Conservation (phyloP, 2,329 filamentous ascomycete species). For the Rhynchosporium agropyri region DNA sequence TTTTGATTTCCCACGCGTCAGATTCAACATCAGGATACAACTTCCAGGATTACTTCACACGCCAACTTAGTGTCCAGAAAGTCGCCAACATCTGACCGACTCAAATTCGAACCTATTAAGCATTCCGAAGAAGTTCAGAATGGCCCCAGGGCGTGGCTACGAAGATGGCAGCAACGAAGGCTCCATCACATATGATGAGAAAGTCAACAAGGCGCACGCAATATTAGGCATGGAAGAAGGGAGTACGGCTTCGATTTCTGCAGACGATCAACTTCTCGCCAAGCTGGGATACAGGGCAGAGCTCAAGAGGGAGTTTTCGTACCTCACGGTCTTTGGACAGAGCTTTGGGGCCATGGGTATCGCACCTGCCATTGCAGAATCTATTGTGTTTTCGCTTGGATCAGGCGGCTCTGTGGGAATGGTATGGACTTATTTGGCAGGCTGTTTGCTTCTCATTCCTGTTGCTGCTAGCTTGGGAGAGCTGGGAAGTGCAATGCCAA, state of each 20-base stretch:
- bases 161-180: conserved; percentile 20
- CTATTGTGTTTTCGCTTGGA: conserved; percentile 40
- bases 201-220: conserved; percentile 21
- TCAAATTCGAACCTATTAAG: background rate
- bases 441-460: conserved; percentile 40
- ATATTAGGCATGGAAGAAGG: conserved; percentile 23
- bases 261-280: conserved; percentile 40
- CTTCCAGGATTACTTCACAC: background rate
- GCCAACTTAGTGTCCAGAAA: background rate
- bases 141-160: conserved; percentile 18
- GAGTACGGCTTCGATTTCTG: conserved; percentile 19
- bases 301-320: conserved; percentile 42
- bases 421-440: conserved; percentile 41
- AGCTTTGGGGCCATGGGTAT: conserved; percentile 43
- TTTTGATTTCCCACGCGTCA: conserved; percentile 5
- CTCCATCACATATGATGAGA: conserved; percentile 25
- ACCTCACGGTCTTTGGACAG: conserved; percentile 41
- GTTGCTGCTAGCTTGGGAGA: conserved; percentile 41
- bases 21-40: background rate
- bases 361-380: conserved; percentile 41
- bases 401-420: conserved; percentile 40
- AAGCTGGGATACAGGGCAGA: conserved; percentile 40
- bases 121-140: background rate
- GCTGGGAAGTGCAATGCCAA: conserved; percentile 42
- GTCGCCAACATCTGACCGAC: background rate